phyloP scores from a whole-genome alignment of 257 asterid genomes.

The Cordia subcordata region DNA sequence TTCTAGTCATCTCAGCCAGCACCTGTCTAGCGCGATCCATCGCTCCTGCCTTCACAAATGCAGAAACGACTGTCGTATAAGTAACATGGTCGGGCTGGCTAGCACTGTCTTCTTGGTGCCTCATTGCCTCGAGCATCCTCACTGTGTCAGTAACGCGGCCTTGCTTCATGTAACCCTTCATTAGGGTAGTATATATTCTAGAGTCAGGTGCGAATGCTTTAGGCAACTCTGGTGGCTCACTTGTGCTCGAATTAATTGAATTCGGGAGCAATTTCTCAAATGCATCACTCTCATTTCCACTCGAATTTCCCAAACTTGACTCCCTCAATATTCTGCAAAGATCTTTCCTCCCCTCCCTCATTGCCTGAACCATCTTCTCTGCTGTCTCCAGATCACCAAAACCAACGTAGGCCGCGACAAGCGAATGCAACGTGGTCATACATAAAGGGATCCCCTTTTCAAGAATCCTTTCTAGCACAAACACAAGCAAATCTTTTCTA shows the following conservation, averaged over 20 bases:
- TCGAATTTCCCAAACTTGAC: conserved; percentile 14
- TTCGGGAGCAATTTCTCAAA: conserved; percentile 65
- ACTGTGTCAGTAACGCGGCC: conserved; percentile 77
- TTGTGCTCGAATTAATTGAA: conserved; percentile 25
- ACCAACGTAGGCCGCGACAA: conserved; percentile 96
- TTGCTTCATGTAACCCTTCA: conserved; percentile 91
- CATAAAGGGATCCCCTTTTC: conserved; percentile 50
- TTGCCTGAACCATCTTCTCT: conserved; percentile 66
- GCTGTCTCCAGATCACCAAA: conserved; percentile 80
- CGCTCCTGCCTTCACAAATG: conserved; percentile 65
- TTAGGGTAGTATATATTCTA: conserved; percentile 83
- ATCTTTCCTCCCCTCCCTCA: conserved; percentile 84
- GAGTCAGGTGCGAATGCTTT: conserved; percentile 53
- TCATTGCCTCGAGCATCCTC: conserved; percentile 95
- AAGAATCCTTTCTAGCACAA: conserved; percentile 73
- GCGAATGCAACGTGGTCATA: conserved; percentile 79
- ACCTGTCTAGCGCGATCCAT: conserved; percentile 80
- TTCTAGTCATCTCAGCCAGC: conserved; percentile 64
- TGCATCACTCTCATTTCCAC: conserved; percentile 16
- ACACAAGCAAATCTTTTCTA: conserved; percentile 78
- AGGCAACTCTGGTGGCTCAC: conserved; percentile 58
- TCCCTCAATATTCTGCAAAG: conserved; percentile 73
- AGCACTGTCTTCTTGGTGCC: conserved; percentile 52
- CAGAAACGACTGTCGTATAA: conserved; percentile 82
- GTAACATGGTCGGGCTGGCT: conserved; percentile 91